phyloP scores from a whole-genome alignment of 108 stramenopile species.

The Cylindrotheca fusiformis region DNA sequence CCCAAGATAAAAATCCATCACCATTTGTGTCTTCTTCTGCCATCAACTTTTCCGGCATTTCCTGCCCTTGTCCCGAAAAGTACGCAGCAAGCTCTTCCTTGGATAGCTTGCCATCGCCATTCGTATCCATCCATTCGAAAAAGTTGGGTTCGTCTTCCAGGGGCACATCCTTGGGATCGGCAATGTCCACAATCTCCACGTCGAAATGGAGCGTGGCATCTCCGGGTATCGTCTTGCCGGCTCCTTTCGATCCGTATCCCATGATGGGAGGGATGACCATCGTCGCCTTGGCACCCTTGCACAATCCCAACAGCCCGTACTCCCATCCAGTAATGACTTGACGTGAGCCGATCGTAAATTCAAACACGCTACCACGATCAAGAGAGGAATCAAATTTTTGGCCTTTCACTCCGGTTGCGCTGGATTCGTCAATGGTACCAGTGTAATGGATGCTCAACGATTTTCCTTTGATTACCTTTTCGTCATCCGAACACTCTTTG shows the following conservation, averaged over 20 bases:
- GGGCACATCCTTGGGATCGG: not conserved
- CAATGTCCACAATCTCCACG: constrained; percentile 47
- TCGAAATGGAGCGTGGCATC: constrained; percentile 60
- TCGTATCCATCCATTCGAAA: constrained; percentile 34
- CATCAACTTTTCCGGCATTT: constrained; percentile 29
- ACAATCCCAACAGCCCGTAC: constrained; percentile 46
- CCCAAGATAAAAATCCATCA: constrained; percentile 40
- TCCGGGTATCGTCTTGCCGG: constrained; percentile 45
- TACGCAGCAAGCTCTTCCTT: constrained; percentile 27
- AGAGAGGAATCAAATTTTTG: constrained; percentile 31
- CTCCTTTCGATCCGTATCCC: constrained; percentile 64
- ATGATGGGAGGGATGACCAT: constrained; percentile 62
- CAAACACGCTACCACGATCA: constrained; percentile 22
- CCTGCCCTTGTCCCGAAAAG: constrained; percentile 7
- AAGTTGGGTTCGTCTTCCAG: constrained; percentile 33
- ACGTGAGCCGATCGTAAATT: constrained; percentile 64
- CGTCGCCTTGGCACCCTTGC: constrained; percentile 50
- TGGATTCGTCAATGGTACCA: constrained; percentile 33
- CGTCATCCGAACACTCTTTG: constrained; percentile 25
- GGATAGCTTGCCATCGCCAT: constrained; percentile 20
- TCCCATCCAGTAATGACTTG: constrained; percentile 79
- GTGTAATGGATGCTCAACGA: constrained; percentile 34
- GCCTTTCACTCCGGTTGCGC: constrained; percentile 27
- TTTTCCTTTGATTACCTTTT: constrained; percentile 29
- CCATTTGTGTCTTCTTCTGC: constrained; percentile 34